Evolutionary conservation across 2,329 filamentous ascomycete genomes (phyloP), one percentile per base, ranked within the genome.

Genomic region (Phyllosticta ampelicida): DNA sequence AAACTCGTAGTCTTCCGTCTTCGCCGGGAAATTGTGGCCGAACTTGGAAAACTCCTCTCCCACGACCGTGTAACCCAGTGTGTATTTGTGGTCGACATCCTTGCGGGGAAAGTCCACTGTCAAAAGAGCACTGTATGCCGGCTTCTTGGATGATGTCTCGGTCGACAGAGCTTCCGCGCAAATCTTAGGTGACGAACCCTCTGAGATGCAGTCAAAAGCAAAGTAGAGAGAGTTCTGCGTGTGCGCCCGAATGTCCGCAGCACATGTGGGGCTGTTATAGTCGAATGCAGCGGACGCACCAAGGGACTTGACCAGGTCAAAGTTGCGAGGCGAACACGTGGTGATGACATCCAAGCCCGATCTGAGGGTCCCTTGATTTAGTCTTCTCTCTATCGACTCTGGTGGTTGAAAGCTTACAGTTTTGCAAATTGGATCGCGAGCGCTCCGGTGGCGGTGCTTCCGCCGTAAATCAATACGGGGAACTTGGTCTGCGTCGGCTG

Each of bases 201-300:
- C 73, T 29, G 72, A 67, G 57, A 81, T 77, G 60, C 74, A 78
- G 65, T 83, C 80, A 44, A 80, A 73, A 3, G 69, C 77, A 23
- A 76, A 66, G 13, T 66, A 65, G 3, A 82, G 68, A 28, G 65
- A 67, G 66, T 77, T 72, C 3, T 74, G 68, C 9, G 77, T 78
- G 55, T 70, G 70, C 49, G 71, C 67, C 30, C 73, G 71, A 66
- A 83, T 81, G 60, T 79, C 73, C 48, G 70, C 67, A 1, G 73
- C 72, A 29, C 71, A 72, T 19, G 73, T 71, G 0, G 74, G 69
- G 18, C 74, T 73, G 18, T 71, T 73, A 71, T 82, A 82, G 67
- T 81, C 75, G 62, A 80, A 80, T 18, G 51, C 56, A 18, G 52
- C 56, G 23, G 44, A 30, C 6, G 60, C 60, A 28, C 56, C 56